These are phyloP conservation scores for Paramecium tetraurelia DNA, from an alignment of 73 alveolate genomes.

Conservation along the genomic window DNA sequence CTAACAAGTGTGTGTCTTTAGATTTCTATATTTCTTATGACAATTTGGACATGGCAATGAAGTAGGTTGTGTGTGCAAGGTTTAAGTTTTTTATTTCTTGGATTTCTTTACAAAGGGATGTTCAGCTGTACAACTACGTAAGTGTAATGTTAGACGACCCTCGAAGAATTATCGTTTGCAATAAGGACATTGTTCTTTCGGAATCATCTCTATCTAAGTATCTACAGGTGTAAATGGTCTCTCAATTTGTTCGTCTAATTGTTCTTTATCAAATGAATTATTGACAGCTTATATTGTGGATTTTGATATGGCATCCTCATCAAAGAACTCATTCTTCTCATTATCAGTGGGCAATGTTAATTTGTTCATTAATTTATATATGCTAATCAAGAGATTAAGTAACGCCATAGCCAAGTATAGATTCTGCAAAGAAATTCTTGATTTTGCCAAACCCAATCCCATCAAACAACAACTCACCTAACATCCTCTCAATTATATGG, in stretches of 20 bases:
- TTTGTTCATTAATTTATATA: not conserved
- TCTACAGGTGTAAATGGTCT: slow-evolving; percentile 39
- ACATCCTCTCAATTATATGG: slow-evolving; percentile 27
- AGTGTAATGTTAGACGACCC: not conserved
- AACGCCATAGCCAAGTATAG: not conserved
- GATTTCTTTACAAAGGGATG: not conserved
- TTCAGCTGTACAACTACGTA: not conserved
- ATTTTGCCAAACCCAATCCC: not conserved
- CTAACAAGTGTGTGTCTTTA: not conserved
- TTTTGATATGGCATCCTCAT: slow-evolving; percentile 35
- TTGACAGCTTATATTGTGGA: not conserved
- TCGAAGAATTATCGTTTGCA: not conserved
- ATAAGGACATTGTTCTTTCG: slow-evolving; percentile 33
- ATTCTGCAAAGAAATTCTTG: slow-evolving; percentile 12
- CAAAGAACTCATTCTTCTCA: not conserved
- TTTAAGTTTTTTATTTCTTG: not conserved
- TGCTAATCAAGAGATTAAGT: not conserved
- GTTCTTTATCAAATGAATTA: slow-evolving; percentile 16
- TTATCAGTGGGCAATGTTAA: not conserved
- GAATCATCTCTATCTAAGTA: not conserved
- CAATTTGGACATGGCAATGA: not conserved
- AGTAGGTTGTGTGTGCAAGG: not conserved
- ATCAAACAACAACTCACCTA: not conserved
- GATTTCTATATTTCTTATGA: not conserved
- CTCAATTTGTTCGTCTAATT: not conserved